Evolutionary conservation across 2,329 filamentous ascomycete species (phyloP), one percentile per base, ranked within the genome.

Genomic region (Dactylellina leptospora): DNA sequence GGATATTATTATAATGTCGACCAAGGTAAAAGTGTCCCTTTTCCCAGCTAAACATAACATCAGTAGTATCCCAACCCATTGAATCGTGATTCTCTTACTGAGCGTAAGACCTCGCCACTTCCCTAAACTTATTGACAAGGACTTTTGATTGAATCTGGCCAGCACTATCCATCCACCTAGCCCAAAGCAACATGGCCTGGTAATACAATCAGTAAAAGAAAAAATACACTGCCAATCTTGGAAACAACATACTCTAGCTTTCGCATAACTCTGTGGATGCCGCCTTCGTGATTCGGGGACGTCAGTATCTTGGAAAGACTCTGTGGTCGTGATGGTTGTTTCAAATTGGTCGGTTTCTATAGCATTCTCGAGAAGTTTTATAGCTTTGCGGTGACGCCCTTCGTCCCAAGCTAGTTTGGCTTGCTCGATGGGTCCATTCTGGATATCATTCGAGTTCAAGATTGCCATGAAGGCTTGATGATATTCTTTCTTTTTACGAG

Each of bases 11-110:
- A 84, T 99, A 99, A 80, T 97, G 92, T 48, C 93, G 92, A 3
- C 95, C 95, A 8, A 99, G 85, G 79, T 97, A 96, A 79, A 97
- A 99, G 78, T 97, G 93, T 0, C 92, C 93, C 80, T 97, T 97
- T 78, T 99, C 95, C 93, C 93, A 99, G 55, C 87, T 87, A 3
- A 10, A 6, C 16, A 16, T 25, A 33, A 22, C 22, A 5, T 10
- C 25, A 38, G 13, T 13, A 59, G n/a, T 36, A 70, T 60, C 50
- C 73, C 79, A 77, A 77, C 79, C 47, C 78, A 77, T 71, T 82
- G 79, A 38, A 81, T 78, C 54, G 80, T 80, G 48, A 82, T 83
- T 50, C 55, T 13, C 68, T 30, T 60, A 64, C 66, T 61, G 66
- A 13, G 68, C 33, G 50, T 73, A 73, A 4, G 86, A 87, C 78